Conservation (phyloP, 2,329 filamentous ascomycete species). For the Elsinoe fawcettii region DNA sequence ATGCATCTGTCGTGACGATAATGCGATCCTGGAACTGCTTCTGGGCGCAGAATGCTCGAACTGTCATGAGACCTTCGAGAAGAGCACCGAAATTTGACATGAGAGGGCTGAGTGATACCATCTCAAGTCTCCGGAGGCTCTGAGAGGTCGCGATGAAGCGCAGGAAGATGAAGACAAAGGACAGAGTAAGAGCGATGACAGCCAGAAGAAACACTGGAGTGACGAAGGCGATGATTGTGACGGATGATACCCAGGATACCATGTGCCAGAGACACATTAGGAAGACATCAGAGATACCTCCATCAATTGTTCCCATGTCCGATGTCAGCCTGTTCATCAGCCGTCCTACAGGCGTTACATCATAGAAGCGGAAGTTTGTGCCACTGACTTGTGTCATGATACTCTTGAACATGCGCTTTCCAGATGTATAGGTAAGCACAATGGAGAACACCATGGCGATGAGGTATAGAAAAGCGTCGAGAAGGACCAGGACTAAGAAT, state of each 20-base stretch:
- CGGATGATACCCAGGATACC: slow-evolving; percentile 63
- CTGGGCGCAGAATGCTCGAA: slow-evolving; percentile 74
- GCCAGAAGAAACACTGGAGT: slow-evolving; percentile 71
- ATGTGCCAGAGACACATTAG: slow-evolving; percentile 61
- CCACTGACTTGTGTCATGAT: slow-evolving; percentile 67
- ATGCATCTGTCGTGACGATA: slow-evolving; percentile 73
- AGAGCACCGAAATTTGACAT: slow-evolving; percentile 90
- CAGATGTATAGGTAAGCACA: slow-evolving; percentile 71
- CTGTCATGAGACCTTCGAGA: slow-evolving; percentile 76
- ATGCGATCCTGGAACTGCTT: slow-evolving; percentile 71
- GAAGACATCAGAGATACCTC: slow-evolving; percentile 69
- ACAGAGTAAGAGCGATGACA: slow-evolving; percentile 56
- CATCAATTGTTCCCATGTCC: slow-evolving; percentile 83
- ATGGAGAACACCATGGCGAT: slow-evolving; percentile 61
- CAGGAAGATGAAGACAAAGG: slow-evolving; percentile 67
- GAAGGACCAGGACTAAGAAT: slow-evolving; percentile 59
- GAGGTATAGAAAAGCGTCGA: slow-evolving; percentile 53
- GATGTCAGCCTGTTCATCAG: slow-evolving; percentile 89
- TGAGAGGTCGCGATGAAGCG: slow-evolving; percentile 77
- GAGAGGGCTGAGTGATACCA: slow-evolving; percentile 78
- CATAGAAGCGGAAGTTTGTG: slow-evolving; percentile 84
- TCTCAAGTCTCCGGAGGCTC: slow-evolving; percentile 73
- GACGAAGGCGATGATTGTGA: slow-evolving; percentile 70
- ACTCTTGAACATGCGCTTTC: slow-evolving; percentile 63
- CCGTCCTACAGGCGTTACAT: slow-evolving; percentile 78